These are phyloP conservation scores for Gardenia jasminoides DNA, from an alignment of 257 asterid species.

Conservation along the genomic window DNA sequence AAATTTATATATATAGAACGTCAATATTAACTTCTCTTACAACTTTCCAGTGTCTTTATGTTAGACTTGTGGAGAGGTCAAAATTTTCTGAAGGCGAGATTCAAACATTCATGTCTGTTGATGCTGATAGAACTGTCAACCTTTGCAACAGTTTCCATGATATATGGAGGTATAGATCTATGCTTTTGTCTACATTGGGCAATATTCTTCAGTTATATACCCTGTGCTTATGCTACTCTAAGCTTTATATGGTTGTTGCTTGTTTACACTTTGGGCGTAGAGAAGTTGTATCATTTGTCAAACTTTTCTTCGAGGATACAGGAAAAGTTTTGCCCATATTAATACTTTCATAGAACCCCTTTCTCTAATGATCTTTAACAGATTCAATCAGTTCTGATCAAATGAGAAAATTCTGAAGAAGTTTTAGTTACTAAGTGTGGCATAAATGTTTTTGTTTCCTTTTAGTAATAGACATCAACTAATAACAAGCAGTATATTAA, in stretches of 20 bases:
- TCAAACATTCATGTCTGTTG: slow-evolving; percentile 98
- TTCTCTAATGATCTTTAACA: not conserved
- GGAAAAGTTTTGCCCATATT: not conserved
- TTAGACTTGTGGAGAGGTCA: slow-evolving; percentile 85
- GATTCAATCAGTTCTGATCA: not conserved
- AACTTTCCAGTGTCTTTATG: slow-evolving; percentile 64
- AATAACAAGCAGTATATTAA: no score
- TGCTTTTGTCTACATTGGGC: not conserved
- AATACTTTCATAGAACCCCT: not conserved
- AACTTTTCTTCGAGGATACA: no score
- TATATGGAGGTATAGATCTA: slow-evolving; percentile 73
- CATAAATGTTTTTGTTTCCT: not conserved
- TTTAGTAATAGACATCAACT: not conserved
- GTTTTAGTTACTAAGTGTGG: not conserved
- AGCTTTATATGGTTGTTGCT: not conserved
- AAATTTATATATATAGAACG: not conserved
- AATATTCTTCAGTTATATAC: not conserved
- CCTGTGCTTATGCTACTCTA: not conserved
- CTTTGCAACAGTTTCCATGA: slow-evolving; percentile 93
- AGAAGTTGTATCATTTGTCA: not conserved
- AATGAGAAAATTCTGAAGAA: not conserved
- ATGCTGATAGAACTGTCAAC: slow-evolving; percentile 86
- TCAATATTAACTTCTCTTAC: slow-evolving; percentile 2
- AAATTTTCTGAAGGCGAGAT: slow-evolving; percentile 96
- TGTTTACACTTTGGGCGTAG: not conserved